Evolutionary conservation across 2,329 filamentous ascomycete genomes (phyloP), one percentile per base, ranked within the genome.

Genomic region (Exophiala sp.): DNA sequence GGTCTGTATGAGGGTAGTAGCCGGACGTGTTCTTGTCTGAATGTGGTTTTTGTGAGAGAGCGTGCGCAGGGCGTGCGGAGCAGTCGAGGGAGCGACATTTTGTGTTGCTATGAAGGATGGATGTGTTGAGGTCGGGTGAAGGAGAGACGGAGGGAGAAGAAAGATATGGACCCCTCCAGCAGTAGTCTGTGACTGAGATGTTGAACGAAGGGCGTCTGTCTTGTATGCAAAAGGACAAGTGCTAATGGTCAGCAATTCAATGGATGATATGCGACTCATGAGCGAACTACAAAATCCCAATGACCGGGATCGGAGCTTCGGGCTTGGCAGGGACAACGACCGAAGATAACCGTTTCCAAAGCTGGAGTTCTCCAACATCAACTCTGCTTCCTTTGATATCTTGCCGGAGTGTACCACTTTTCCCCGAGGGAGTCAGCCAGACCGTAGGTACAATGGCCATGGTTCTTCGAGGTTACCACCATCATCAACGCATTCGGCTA

Each of bases 11-110:
- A 46, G 16, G 52, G 57, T 39, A 46, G 51, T 24, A 56, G 47
- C 47, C 50, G 52, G 24, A 57, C 12, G 11, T 51, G 46, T n/a
- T 57, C 34, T 21, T 42, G 43, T 39, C 50, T 52, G 38, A 49
- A 44, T 34, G 52, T 42, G 18, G 53, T 44, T 48, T 36, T 47
- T 10, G 51, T 51, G 39, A 56, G 50, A 14, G 50, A 33, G 39
- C 52, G 53, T 41, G 57, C 49, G 57, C 59, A 59, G 34, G 56
- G 47, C 9, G 43, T 52, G 48, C 59, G 59, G 11, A 61, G n/a
- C 42, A 61, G 47, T 45, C 57, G 56, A 52, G 54, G 59, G 18
- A 61, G 55, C n/a, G 56, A 57, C 59, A 61, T 61, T 40, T 29
- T 8, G 24, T 29, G 24, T 29, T 29, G 3, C 24, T 29, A 3